Conservation (phyloP, 2,329 filamentous ascomycete species). For the Fusarium gaditjirri region DNA sequence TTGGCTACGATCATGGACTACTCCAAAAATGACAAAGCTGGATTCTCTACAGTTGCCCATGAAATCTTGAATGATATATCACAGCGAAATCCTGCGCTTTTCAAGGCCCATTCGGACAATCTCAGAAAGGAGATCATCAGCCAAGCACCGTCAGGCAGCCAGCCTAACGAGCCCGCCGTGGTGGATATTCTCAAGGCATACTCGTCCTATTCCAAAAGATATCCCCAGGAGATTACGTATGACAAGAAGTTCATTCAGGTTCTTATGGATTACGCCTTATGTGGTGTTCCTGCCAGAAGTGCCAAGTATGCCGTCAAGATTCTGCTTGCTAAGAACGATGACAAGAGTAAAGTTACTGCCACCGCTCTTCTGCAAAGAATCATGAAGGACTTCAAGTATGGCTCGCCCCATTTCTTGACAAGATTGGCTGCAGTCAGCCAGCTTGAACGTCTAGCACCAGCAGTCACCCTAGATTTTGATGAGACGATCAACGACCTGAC, state of each 20-base stretch:
- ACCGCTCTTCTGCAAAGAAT: conserved; percentile 83
- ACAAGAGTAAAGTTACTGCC: conserved; percentile 83
- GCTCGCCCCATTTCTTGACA: conserved; percentile 77
- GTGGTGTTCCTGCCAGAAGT: conserved; percentile 81
- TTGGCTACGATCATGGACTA: conserved; percentile 89
- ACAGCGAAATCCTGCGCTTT: conserved; percentile 85
- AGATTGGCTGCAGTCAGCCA: conserved; percentile 78
- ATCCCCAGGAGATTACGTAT: conserved; percentile 83
- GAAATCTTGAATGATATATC: conserved; percentile 94
- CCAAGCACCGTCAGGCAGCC: conserved; percentile 77
- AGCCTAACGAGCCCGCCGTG: conserved; percentile 75
- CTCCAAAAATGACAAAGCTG: conserved; percentile 84
- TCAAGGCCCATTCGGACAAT: conserved; percentile 92
- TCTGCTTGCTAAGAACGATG: conserved; percentile 77
- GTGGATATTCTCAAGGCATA: conserved; percentile 95
- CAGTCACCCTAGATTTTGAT: conserved; percentile 76
- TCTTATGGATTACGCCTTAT: conserved; percentile 83
- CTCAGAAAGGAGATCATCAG: conserved; percentile 87
- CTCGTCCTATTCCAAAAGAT: conserved; percentile 87
- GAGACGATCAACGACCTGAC: conserved; percentile 84
- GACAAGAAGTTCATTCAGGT: conserved; percentile 85
- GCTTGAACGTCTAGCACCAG: conserved; percentile 78
- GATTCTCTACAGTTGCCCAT: conserved; percentile 81
- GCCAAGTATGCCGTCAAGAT: conserved; percentile 96
- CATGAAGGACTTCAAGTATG: conserved; percentile 79